Base-by-base conservation (phyloP, 331 rosid species). In the Ulmus americana region DNA sequence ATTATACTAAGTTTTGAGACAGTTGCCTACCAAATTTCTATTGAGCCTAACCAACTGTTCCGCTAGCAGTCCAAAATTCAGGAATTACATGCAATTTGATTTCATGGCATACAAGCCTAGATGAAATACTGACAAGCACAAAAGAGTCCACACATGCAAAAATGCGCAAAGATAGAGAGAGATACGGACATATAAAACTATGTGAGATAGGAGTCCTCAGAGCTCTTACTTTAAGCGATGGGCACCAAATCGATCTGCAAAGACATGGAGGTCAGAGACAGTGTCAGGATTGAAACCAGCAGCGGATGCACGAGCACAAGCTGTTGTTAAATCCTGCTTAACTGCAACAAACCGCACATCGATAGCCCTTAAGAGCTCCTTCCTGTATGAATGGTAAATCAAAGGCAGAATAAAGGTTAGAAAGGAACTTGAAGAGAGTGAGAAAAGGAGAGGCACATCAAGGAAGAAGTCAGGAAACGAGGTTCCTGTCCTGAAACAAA, bases 351-450 rank as follows among this genome's bases (percentile, higher is more conserved):
- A 75, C 72, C 96, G 81, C 39, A 86, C 96, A 74, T 91, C 96
- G 54, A 91, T 88, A 40, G 97, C 97, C 75, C 88, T 88, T 60
- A 86, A 74, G n/a, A 91, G 95, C 77, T 86, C 97, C 74, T 86
- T 91, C 78, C 97, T 91, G 85, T 42, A 57, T 10, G 65, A 69
- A 61, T 10, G 10, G 47, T 39, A 28, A 61, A 40, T 16, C 11
- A 22, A 4, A 8, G 45, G n/a, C 10, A 9, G 58, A 59, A 75
- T 1, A 8, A 6, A 63, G 20, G 15, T 8, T 7, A 3, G 45
- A 38, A 59, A 45, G 52, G 55, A 14, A 74, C 44, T 40, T 51
- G 6, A 64, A 51, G 11, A 12, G 22, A 11, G 8, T 22, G 38
- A 70, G 28, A 44, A 11, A 20, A 28, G 18, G 40, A 16, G 48